Conservation (phyloP, 257 asterid species). For the Gardenia jasminoides region DNA sequence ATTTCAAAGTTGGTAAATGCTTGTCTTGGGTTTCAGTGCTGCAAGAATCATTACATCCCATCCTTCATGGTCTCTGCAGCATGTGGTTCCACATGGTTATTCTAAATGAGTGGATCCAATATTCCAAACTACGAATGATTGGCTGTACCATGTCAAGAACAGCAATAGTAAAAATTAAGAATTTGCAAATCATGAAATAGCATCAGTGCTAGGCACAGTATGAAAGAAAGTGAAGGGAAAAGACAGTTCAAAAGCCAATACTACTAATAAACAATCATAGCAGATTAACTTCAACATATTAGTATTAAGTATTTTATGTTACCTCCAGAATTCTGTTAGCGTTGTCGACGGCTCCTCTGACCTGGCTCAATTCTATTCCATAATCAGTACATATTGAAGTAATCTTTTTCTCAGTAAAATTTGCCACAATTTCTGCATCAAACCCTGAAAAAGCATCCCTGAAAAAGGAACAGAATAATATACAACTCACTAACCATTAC, state of each 20-base stretch:
- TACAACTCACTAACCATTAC: background rate
- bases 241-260: conserved; percentile 12
- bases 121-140: conserved; percentile 10
- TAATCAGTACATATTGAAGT: conserved; percentile 38
- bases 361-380: conserved; percentile 55
- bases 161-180: background rate
- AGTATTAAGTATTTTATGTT: background rate
- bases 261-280: background rate
- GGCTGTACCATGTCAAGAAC: conserved; percentile 2
- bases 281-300: background rate
- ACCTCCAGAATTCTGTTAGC: conserved; percentile 67
- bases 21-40: conserved; percentile 7
- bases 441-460: conserved; percentile 78
- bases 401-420: conserved; percentile 62
- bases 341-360: conserved; percentile 79
- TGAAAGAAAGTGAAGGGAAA: conserved; percentile 1
- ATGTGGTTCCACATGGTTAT: conserved; percentile 29
- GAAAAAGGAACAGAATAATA: background rate
- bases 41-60: conserved; percentile 2
- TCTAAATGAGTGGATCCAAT: conserved; percentile 10
- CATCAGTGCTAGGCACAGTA: background rate
- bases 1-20: background rate
- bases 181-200: background rate
- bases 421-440: conserved; percentile 57
- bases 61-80: conserved; percentile 17